Conservation (phyloP, 306 rosid genomes). For the Vicia sativa region DNA sequence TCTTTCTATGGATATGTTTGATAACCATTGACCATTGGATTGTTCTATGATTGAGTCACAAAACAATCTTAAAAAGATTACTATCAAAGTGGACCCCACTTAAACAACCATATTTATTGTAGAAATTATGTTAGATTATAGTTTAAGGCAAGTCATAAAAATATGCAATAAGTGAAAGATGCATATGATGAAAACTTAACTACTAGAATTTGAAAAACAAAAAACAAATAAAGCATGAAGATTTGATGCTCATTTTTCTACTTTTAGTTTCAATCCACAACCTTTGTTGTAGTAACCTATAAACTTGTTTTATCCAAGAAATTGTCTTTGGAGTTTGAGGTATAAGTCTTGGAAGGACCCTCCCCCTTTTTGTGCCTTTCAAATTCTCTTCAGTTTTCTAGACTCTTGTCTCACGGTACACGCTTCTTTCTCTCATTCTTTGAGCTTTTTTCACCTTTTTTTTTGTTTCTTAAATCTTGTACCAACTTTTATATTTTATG, state of each 20-base stretch:
- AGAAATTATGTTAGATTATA: conserved; percentile 2
- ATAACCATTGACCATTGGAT: conserved; percentile 28
- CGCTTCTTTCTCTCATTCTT: conserved; percentile 41
- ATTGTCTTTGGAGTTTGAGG: conserved; percentile 46
- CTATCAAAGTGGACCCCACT: conserved; percentile 25
- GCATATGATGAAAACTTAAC: conserved; percentile 6
- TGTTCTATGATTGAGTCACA: conserved; percentile 3
- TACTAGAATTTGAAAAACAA: conserved; percentile 24
- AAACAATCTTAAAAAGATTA: conserved; percentile 3
- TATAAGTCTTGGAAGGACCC: conserved; percentile 42
- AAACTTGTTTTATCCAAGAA: conserved; percentile 43
- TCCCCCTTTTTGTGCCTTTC: conserved; percentile 37
- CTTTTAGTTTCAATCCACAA: conserved; percentile 39
- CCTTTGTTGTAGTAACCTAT: conserved; percentile 31
- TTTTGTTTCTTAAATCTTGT: conserved; percentile 6
- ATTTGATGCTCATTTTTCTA: conserved; percentile 36
- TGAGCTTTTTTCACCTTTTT: conserved; percentile 42
- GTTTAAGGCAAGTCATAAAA: conserved; percentile 19
- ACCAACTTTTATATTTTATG: not conserved
- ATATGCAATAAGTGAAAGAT: conserved; percentile 3
- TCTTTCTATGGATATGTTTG: conserved; percentile 13
- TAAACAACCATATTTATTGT: conserved; percentile 2
- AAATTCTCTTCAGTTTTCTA: conserved; percentile 46
- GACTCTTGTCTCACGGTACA: conserved; percentile 53
- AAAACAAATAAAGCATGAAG: conserved; percentile 29